Percentiles rank a stretch among this genome's conserved stretches.
Conservation (phyloP, 169 alveolate genomes). For the Amoebophrya sp. region DNA sequence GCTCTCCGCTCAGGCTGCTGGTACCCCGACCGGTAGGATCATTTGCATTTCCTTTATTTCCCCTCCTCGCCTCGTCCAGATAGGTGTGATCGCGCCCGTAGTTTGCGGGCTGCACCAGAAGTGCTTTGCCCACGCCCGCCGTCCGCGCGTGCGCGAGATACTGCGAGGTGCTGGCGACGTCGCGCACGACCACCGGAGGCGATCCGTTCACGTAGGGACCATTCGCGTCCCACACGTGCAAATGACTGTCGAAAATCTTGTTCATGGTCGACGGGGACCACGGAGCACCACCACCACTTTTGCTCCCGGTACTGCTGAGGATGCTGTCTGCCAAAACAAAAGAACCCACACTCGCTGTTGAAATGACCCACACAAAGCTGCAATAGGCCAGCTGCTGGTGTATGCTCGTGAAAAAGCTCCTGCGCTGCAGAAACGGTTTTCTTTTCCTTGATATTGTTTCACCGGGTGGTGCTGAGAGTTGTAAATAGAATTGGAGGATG, state of each 20-base stretch:
- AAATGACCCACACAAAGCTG: too few species aligned
- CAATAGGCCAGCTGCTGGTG: too few species aligned
- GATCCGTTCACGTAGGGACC: not conserved
- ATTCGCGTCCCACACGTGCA: not conserved
- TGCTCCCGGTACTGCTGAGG: too few species aligned
- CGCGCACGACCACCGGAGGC: not conserved
- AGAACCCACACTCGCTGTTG: too few species aligned
- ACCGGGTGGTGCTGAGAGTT: too few species aligned
- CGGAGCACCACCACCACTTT: too few species aligned
- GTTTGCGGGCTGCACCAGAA: not conserved
- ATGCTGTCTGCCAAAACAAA: too few species aligned
- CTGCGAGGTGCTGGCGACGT: not conserved
- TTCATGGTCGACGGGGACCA: too few species aligned
- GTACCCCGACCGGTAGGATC: not conserved
- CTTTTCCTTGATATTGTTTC: too few species aligned
- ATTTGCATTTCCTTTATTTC: not conserved
- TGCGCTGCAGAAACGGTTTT: too few species aligned
- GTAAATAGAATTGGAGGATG: too few species aligned
- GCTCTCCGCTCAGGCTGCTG: not conserved
- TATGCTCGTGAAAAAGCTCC: too few species aligned
- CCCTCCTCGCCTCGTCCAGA: not conserved
- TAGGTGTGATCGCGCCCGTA: not conserved
- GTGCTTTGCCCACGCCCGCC: not conserved
- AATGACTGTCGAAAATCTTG: not conserved
- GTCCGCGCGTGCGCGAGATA: not conserved